These are phyloP conservation scores for Trichoderma sp. DNA, from an alignment of 2,329 filamentous ascomycete genomes.

Conservation along the genomic window DNA sequence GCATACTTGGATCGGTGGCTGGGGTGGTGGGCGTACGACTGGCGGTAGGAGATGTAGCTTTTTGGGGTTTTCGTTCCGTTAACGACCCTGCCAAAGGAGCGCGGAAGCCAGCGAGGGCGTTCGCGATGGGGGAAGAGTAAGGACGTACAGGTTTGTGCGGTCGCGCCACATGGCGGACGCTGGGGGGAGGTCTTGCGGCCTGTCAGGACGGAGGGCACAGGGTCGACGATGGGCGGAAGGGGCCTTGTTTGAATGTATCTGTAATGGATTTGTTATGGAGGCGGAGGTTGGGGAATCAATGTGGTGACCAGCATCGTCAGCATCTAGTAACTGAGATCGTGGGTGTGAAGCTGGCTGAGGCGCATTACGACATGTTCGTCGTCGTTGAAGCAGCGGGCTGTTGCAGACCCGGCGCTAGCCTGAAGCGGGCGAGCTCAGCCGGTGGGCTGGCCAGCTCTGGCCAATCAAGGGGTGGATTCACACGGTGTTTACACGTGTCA, in stretches of 20 bases:
- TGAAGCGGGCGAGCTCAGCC: neutral
- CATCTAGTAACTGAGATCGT: neutral
- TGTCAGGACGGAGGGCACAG: constrained; percentile 32
- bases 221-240: constrained; percentile 13
- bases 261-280: neutral
- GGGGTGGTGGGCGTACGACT: constrained; percentile 96
- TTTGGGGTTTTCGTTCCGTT: neutral
- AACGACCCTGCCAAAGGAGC: no score
- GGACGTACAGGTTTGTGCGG: constrained; percentile 89
- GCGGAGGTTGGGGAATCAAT: constrained; percentile 32
- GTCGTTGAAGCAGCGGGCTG: neutral
- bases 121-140: neutral
- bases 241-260: constrained; percentile 4
- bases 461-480: neutral
- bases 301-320: constrained; percentile 16
- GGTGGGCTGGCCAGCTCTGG: constrained; percentile 1
- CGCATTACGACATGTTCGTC: constrained; percentile 23
- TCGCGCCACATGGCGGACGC: constrained; percentile 93
- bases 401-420: constrained; percentile 11
- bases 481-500: constrained; percentile 24
- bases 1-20: constrained; percentile 77
- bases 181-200: constrained; percentile 35
- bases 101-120: neutral
- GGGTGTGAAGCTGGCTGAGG: no score
- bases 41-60: constrained; percentile 98